Base-by-base conservation (phyloP, 2,329 filamentous ascomycete species). In the Ascochyta lentis region DNA sequence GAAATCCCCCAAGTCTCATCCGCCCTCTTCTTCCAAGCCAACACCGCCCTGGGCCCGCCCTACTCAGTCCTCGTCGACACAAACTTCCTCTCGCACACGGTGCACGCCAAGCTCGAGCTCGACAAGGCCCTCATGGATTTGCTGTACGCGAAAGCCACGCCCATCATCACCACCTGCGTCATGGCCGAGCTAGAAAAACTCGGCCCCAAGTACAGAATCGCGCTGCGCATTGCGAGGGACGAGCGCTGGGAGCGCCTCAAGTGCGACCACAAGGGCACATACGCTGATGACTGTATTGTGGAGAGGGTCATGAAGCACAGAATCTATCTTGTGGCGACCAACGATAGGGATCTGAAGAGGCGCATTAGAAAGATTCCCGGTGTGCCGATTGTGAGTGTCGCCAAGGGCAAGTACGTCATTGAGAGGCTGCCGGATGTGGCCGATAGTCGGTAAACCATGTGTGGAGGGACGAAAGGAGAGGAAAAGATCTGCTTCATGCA, bases 41-140 rank as follows among this genome's bases (percentile, higher is more conserved):
- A 97, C 79, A 89, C 88, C 49, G 89, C 91, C 49, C 86, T 97
- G 40, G 87, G 91, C 10, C 92, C 93, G 3, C 92, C 92, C 1
- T 96, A 96, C 80, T 83, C 80, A 45, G 84, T 94, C 53, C 85
- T 96, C 57, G 63, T 72, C 15, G 71, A 74, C 48, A 72, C 74
- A 22, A 74, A 76, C 47, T 73, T 74, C 59, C 70, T 73, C 59
- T 71, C 72, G 9, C 92, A 96, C 77, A 95, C 92, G 0, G 91
- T 98, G 2, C 90, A 93, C 76, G 87, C 89, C 65, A 98, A 99
- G 79, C 85, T 98, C 19, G 91, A 93, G 31, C 80, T 98, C 12
- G 83, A 96, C 19, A 89, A 94, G 58, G 88, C 89, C 3, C 91
- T 97, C 81, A 96, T 97, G 91, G 92, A 97, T 75, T 90, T 91